Percentiles rank a stretch among this genome's conserved stretches.
These are phyloP conservation scores for Ascoidea tarda DNA, from an alignment of 805 yeast genomes.

Conservation along the genomic window DNA sequence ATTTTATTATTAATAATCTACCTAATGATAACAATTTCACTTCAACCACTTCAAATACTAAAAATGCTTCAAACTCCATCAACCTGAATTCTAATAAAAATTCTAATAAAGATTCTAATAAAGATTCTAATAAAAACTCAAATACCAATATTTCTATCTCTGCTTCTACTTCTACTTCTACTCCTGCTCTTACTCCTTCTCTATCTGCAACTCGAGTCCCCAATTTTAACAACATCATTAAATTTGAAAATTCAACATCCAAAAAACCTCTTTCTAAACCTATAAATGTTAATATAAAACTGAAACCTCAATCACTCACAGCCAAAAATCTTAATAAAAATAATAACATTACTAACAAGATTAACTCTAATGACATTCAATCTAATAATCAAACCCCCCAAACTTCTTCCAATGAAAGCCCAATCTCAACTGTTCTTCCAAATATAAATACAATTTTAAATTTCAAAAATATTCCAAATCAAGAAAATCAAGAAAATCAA, in stretches of 20 bases:
- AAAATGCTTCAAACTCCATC: too few relatives aligned
- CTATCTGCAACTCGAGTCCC: background rate
- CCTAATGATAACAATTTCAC: too few relatives aligned
- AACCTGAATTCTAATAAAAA: background rate
- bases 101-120: background rate
- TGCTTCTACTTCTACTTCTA: background rate
- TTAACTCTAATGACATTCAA: background rate
- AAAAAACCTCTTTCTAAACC: too few relatives aligned
- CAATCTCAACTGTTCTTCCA: background rate
- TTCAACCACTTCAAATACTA: too few relatives aligned
- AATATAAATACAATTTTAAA: too few relatives aligned
- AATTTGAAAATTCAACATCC: too few relatives aligned
- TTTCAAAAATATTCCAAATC: too few relatives aligned
- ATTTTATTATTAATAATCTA: slow-evolving; percentile 2
- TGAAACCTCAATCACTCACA: too few relatives aligned
- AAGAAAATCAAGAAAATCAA: background rate
- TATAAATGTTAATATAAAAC: too few relatives aligned
- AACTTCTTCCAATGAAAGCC: background rate
- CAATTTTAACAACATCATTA: too few relatives aligned
- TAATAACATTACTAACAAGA: too few relatives aligned
- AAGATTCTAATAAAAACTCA: background rate
- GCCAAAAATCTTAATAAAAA: background rate
- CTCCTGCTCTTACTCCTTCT: background rate
- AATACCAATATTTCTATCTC: background rate
- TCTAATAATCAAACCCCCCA: background rate